These are phyloP conservation scores for Forsythia suspensa DNA, from an alignment of 257 asterid genomes.

Conservation along the genomic window DNA sequence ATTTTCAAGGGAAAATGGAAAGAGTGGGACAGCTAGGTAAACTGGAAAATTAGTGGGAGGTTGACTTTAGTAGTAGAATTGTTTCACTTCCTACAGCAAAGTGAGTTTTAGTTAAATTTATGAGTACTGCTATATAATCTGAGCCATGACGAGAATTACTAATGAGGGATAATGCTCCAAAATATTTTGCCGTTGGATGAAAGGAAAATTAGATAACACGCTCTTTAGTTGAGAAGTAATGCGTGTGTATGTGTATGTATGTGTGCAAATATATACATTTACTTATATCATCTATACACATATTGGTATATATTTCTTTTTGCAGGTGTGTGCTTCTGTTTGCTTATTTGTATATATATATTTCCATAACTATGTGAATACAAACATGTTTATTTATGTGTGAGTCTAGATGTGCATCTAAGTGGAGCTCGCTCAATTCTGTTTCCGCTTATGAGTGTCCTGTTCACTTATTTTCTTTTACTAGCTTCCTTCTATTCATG, in stretches of 20 bases:
- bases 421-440: neutral
- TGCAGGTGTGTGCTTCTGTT: neutral
- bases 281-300: neutral
- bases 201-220: neutral
- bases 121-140: neutral
- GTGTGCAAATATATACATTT: too few relatives aligned
- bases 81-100: neutral
- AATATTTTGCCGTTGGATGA: neutral
- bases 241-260: too few relatives aligned
- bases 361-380: neutral
- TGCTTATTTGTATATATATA: too few relatives aligned
- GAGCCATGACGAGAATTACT: neutral
- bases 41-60: neutral
- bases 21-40: conserved; percentile 8
- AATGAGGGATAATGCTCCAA: neutral
- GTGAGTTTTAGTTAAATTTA: neutral
- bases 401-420: neutral
- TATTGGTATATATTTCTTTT: neutral
- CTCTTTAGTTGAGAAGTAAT: neutral
- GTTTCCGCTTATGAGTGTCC: neutral
- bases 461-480: neutral
- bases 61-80: neutral
- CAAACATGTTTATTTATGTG: neutral
- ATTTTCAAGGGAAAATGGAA: conserved; percentile 4
- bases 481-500: neutral